These are phyloP conservation scores for Paecilomyces sp. DNA, from an alignment of 2,329 filamentous ascomycete species.

Conservation along the genomic window DNA sequence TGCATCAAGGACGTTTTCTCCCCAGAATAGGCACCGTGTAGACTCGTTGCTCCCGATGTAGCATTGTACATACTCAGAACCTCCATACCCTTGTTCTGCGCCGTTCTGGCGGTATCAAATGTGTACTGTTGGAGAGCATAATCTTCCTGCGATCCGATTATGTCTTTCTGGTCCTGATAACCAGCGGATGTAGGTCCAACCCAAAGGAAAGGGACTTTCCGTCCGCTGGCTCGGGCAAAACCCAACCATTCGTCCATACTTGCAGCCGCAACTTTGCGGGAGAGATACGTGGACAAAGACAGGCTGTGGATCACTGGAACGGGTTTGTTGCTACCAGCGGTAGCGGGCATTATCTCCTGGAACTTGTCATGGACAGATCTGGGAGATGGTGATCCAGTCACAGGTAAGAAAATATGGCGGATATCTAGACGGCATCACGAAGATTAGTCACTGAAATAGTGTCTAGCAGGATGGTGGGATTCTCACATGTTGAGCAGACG, in stretches of 20 bases:
- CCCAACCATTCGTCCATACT: constrained; percentile 35
- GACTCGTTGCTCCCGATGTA: constrained; percentile 33
- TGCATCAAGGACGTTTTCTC: constrained; percentile 35
- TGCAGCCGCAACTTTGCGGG: constrained; percentile 17
- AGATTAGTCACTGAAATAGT: constrained; percentile 1
- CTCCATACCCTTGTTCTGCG: constrained; percentile 30
- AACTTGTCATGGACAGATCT: constrained; percentile 20
- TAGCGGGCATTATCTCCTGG: constrained; percentile 19
- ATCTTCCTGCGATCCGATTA: constrained; percentile 22
- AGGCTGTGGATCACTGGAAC: constrained; percentile 35
- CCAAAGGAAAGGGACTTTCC: constrained; percentile 37
- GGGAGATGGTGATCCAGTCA: constrained; percentile 23
- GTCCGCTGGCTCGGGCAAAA: constrained; percentile 25
- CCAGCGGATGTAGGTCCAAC: constrained; percentile 33
- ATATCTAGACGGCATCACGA: constrained; percentile 17
- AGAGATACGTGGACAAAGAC: constrained; percentile 23
- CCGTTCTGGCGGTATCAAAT: constrained; percentile 24
- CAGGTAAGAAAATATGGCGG: constrained; percentile 30
- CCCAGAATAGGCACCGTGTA: constrained; percentile 32
- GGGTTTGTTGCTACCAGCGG: constrained; percentile 27
- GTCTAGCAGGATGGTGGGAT: not conserved
- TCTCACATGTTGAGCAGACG: constrained; percentile 14
- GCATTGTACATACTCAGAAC: constrained; percentile 38
- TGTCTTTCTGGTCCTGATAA: constrained; percentile 22
- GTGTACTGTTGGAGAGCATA: constrained; percentile 34